Percentiles rank a stretch among this genome's conserved stretches.
phyloP scores from a whole-genome alignment of 257 asterid species.

The Phtheirospermum japonicum region DNA sequence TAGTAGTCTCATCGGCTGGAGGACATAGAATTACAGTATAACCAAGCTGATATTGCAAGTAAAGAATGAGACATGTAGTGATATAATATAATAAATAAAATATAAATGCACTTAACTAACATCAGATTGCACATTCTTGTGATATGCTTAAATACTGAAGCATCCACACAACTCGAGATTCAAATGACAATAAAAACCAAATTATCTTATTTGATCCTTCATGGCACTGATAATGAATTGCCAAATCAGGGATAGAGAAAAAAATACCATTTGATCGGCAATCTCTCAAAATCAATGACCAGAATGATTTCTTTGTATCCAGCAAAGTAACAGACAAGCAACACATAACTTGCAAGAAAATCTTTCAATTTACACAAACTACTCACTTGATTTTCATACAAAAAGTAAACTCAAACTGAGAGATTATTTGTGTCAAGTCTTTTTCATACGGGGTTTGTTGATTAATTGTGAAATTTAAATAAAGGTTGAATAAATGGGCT shows the following conservation, averaged over 20 bases:
- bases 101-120: conserved; percentile 2
- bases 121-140: neutral
- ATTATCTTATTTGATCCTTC: neutral
- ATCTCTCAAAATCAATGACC: too few species aligned
- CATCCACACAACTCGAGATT: neutral
- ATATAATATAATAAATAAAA: neutral
- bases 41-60: conserved; percentile 72
- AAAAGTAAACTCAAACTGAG: too few species aligned
- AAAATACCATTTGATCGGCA: too few species aligned
- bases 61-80: conserved; percentile 20
- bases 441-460: too few species aligned
- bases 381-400: too few species aligned
- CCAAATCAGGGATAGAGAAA: neutral
- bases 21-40: conserved; percentile 83
- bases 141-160: neutral
- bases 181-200: neutral
- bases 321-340: too few species aligned
- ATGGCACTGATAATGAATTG: neutral
- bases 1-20: conserved; percentile 69
- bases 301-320: too few species aligned
- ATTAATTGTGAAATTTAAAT: too few species aligned
- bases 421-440: too few species aligned
- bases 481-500: too few species aligned
- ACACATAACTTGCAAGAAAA: too few species aligned
- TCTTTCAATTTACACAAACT: too few species aligned